Evolutionary conservation across 345 rosid species (phyloP).

Genomic region (Eucalyptus tenuipes): DNA sequence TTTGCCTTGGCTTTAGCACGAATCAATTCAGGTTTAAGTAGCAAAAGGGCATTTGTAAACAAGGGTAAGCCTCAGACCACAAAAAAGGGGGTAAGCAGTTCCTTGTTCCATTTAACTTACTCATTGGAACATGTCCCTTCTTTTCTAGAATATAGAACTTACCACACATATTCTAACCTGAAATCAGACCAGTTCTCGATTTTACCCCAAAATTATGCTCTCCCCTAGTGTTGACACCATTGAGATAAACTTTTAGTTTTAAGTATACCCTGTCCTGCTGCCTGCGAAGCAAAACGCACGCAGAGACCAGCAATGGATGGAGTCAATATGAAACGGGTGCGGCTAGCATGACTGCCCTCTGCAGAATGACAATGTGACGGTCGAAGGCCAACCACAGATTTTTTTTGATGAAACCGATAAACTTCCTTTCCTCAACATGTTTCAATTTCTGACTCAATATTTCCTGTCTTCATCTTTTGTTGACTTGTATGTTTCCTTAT

Average conservation of each 20-base stretch:
- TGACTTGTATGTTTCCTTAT: background rate
- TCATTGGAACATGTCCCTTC: accelerated
- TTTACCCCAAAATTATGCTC: background rate
- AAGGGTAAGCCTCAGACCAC: background rate
- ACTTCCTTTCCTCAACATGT: background rate
- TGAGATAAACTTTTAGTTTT: slow-evolving; percentile 93
- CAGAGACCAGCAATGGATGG: slow-evolving; percentile 48
- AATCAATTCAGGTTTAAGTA: background rate
- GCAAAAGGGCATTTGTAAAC: background rate
- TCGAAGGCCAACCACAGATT: background rate
- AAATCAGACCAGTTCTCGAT: background rate
- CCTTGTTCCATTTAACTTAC: background rate
- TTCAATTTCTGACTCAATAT: background rate
- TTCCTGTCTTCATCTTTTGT: background rate
- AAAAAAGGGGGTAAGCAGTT: too few relatives aligned
- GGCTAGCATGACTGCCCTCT: background rate
- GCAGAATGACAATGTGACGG: background rate
- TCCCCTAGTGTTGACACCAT: slow-evolving; percentile 70
- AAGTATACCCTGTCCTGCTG: slow-evolving; percentile 57
- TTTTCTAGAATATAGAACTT: too few relatives aligned
- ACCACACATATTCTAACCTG: accelerated
- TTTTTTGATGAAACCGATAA: too few relatives aligned
- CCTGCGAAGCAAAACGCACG: slow-evolving; percentile 81
- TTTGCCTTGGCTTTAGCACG: background rate
- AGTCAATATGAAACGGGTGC: slow-evolving; percentile 55